phyloP scores from a whole-genome alignment of 192 early-diverging fungal genomes.

The Coemansia sp. region DNA sequence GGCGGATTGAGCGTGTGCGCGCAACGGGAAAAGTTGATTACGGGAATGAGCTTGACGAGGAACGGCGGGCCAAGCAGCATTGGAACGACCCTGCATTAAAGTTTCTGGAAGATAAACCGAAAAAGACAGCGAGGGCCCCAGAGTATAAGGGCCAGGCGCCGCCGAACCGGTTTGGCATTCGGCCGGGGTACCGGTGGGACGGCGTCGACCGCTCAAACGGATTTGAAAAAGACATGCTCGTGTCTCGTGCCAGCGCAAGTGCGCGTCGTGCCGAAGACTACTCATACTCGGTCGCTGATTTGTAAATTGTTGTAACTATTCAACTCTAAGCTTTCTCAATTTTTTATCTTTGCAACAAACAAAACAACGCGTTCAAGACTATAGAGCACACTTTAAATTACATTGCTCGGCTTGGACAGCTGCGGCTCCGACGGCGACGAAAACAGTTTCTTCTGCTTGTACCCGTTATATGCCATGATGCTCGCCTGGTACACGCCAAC shows the following conservation, averaged over 20 bases:
- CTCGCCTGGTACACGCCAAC: slow-evolving; percentile 56
- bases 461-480: slow-evolving; percentile 24
- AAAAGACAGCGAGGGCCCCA: slow-evolving; percentile 22
- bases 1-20: slow-evolving; percentile 33
- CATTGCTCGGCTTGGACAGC: slow-evolving; percentile 16
- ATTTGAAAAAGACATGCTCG: slow-evolving; percentile 59
- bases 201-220: slow-evolving; percentile 78
- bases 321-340: not conserved
- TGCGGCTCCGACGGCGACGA: slow-evolving; percentile 42
- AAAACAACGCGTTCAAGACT: no score
- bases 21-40: slow-evolving; percentile 52
- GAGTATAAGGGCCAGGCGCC: slow-evolving; percentile 57
- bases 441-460: slow-evolving; percentile 29
- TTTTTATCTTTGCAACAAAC: no score
- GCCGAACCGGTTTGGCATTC: slow-evolving; percentile 67
- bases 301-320: slow-evolving; percentile 9
- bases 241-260: slow-evolving; percentile 19
- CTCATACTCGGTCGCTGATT: slow-evolving; percentile 41
- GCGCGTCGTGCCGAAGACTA: slow-evolving; percentile 23
- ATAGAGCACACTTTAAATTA: not conserved
- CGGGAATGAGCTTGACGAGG: slow-evolving; percentile 50
- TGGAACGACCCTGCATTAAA: slow-evolving; percentile 72
- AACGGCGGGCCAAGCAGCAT: slow-evolving; percentile 51
- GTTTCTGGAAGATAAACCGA: slow-evolving; percentile 48
- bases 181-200: slow-evolving; percentile 78